phyloP scores from a whole-genome alignment of 352 stramenopile genomes.

The Globisporangium canariense region DNA sequence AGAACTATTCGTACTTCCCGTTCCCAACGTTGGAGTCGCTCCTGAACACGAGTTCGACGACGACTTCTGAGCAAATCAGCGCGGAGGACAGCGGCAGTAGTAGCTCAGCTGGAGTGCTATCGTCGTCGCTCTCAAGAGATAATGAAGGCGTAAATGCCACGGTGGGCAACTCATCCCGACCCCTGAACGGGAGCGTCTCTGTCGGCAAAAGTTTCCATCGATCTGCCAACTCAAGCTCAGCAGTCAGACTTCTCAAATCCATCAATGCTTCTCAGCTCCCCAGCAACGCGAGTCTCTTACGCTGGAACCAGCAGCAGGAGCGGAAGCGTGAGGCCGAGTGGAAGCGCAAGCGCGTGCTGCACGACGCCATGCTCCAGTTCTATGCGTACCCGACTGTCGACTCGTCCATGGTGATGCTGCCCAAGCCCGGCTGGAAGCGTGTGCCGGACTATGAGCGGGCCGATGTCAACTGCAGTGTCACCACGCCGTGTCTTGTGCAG shows the following conservation, averaged over 20 bases:
- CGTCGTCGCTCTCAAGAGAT: neutral
- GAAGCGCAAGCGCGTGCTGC: conserved; percentile 20
- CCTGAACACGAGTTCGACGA: conserved; percentile 9
- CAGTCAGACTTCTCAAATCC: neutral
- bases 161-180: neutral
- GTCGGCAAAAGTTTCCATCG: neutral
- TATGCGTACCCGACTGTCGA: conserved; percentile 41
- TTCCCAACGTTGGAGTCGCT: conserved; percentile 39
- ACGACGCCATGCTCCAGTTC: conserved; percentile 35
- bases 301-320: neutral
- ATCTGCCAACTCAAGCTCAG: neutral
- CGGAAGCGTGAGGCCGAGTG: neutral
- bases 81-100: neutral
- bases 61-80: neutral
- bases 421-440: neutral
- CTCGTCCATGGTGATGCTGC: conserved; percentile 14
- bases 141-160: neutral
- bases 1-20: conserved; percentile 22
- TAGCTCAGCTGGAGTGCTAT: neutral
- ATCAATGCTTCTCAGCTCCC: neutral
- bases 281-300: neutral
- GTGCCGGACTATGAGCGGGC: neutral
- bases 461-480: conserved; percentile 22
- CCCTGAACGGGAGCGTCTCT: neutral
- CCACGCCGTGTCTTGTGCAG: conserved; percentile 30